These are phyloP conservation scores for Colletotrichum acutatum DNA, from an alignment of 2,329 filamentous ascomycete species.

Conservation along the genomic window DNA sequence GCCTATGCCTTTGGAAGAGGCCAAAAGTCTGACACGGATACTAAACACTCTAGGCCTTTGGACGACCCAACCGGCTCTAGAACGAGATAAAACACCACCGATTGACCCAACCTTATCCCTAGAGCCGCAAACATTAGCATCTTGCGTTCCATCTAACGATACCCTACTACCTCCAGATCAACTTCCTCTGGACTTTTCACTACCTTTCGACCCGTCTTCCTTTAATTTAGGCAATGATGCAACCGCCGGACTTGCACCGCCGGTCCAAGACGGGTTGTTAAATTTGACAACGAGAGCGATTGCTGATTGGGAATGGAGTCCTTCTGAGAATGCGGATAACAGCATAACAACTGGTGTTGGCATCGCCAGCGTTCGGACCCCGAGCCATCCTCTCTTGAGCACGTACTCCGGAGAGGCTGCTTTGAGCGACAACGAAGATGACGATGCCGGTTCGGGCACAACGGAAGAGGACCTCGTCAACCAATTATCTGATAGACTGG, in stretches of 20 bases:
- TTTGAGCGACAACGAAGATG: slow-evolving; percentile 37
- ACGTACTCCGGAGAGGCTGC: slow-evolving; percentile 18
- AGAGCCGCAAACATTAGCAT: not conserved
- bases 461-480: slow-evolving; percentile 39
- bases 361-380: not conserved
- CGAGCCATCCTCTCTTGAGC: slow-evolving; percentile 1
- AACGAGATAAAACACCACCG: not conserved
- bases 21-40: slow-evolving; percentile 16
- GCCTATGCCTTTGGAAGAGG: slow-evolving; percentile 43
- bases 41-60: slow-evolving; percentile 16
- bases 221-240: not conserved
- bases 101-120: not conserved
- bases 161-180: not conserved
- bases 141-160: not conserved
- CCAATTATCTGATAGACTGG: slow-evolving; percentile 42
- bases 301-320: slow-evolving; percentile 15
- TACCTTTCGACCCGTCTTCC: not conserved
- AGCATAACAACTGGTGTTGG: not conserved
- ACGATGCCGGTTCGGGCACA: slow-evolving; percentile 21
- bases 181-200: not conserved
- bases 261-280: not conserved
- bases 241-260: not conserved
- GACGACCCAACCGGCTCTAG: not conserved
- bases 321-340: not conserved
- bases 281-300: not conserved